These are phyloP conservation scores for Aspergillus mulundensis DNA, from an alignment of 495 filamentous ascomycete species.

Conservation along the genomic window DNA sequence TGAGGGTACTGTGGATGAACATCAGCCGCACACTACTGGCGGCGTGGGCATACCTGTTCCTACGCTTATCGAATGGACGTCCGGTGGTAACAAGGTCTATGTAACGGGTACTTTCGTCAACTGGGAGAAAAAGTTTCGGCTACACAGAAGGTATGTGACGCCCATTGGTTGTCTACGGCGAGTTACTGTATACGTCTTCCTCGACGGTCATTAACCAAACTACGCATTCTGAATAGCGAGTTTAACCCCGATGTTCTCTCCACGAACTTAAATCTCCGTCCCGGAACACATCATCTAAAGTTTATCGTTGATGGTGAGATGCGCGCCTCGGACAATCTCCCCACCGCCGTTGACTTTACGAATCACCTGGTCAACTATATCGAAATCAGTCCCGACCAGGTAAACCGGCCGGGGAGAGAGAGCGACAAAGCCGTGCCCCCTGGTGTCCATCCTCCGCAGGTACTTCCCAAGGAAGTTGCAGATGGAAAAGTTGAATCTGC, in stretches of 20 bases:
- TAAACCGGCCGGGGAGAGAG: conserved; percentile 34
- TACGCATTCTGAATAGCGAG: conserved; percentile 23
- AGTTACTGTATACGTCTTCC: neutral
- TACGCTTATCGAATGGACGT: conserved; percentile 76
- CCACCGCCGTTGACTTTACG: conserved; percentile 93
- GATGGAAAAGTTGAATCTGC: conserved; percentile 34
- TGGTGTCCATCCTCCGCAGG: conserved; percentile 44
- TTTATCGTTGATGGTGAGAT: conserved; percentile 94
- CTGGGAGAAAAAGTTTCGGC: conserved; percentile 86
- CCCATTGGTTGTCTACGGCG: neutral
- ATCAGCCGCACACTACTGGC: conserved; percentile 55
- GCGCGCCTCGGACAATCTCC: conserved; percentile 77
- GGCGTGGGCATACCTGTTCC: conserved; percentile 57
- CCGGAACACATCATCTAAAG: conserved; percentile 93
- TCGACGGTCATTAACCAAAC: conserved; percentile 6
- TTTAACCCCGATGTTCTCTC: conserved; percentile 55
- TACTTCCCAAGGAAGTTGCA: conserved; percentile 35
- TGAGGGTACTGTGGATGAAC: conserved; percentile 72
- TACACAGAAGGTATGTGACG: conserved; percentile 68
- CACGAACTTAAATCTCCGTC: conserved; percentile 72
- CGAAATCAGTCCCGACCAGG: conserved; percentile 79
- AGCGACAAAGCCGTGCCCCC: conserved; percentile 33
- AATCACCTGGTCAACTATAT: conserved; percentile 98
- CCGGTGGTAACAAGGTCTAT: conserved; percentile 79
- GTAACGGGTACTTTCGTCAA: conserved; percentile 95